Percentiles rank a stretch among this genome's conserved stretches.
Conservation (phyloP, 176 grass and related monocot genomes). For the Calamus simplicifolius region DNA sequence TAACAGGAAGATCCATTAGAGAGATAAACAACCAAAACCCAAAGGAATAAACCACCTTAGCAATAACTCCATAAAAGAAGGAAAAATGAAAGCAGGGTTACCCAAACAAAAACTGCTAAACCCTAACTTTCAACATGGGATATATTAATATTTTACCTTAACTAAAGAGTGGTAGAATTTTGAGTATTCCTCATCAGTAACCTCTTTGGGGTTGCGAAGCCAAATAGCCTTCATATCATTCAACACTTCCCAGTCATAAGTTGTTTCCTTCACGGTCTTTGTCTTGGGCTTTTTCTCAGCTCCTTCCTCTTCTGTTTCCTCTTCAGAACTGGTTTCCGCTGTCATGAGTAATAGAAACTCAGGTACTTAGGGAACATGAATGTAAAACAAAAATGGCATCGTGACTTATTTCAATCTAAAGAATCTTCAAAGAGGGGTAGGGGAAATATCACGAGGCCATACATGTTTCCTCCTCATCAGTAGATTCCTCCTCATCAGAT, state of each 20-base stretch:
- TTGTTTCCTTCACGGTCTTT: conserved; percentile 88
- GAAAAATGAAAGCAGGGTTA: too few relatives aligned
- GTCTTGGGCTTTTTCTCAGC: conserved; percentile 91
- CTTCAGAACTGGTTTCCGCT: conserved; percentile 33
- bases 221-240: conserved; percentile 98
- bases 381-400: too few relatives aligned
- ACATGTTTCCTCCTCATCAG: conserved; percentile 70
- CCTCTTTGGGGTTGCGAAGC: conserved; percentile 89
- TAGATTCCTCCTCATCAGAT: conserved; percentile 77
- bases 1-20: background rate
- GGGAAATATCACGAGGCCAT: conserved; percentile 1
- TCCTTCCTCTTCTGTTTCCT: conserved; percentile 70
- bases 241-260: conserved; percentile 75
- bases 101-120: too few relatives aligned
- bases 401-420: too few relatives aligned
- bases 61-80: too few relatives aligned
- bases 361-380: too few relatives aligned
- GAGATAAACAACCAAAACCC: background rate
- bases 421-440: too few relatives aligned
- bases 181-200: conserved; percentile 88
- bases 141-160: conserved; percentile 32
- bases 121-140: too few relatives aligned
- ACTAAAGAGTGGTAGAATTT: conserved; percentile 94
- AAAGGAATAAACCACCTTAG: too few relatives aligned
- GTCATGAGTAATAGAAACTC: conserved; percentile 7